Percentiles rank a stretch among this genome's conserved stretches.
These are phyloP conservation scores for Biscogniauxia marginata DNA, from an alignment of 2,329 filamentous ascomycete genomes.

Conservation along the genomic window DNA sequence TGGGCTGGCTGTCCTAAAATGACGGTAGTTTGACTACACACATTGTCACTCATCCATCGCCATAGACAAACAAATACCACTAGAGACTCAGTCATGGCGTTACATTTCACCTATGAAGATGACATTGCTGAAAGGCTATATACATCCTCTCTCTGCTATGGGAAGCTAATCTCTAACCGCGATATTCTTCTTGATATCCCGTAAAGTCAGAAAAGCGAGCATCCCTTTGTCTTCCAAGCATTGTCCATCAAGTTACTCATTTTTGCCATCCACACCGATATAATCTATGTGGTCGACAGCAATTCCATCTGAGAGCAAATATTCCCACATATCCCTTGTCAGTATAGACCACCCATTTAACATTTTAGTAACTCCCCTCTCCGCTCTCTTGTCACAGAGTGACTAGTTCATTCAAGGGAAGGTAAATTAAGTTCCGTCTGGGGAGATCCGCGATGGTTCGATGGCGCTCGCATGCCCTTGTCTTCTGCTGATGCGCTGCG, in stretches of 20 bases:
- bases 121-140: constrained; percentile 17
- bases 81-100: constrained; percentile 6
- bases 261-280: constrained; percentile 6
- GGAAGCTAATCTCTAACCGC: constrained; percentile 13
- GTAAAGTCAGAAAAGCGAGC: constrained; percentile 8
- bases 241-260: not conserved
- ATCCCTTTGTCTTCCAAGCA: not conserved
- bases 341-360: constrained; percentile 3
- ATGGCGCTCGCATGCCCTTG: constrained; percentile 18
- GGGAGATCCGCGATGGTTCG: constrained; percentile 10
- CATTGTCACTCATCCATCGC: too few relatives aligned
- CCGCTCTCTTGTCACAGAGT: not conserved
- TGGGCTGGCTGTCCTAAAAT: too few relatives aligned
- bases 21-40: too few relatives aligned
- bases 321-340: constrained; percentile 1
- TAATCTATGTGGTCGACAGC: constrained; percentile 7
- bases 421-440: constrained; percentile 21
- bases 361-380: not conserved
- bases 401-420: constrained; percentile 24
- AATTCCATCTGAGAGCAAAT: constrained; percentile 5
- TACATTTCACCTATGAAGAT: constrained; percentile 19
- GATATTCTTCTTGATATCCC: constrained; percentile 20
- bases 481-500: constrained; percentile 28
- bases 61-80: constrained; percentile 1
- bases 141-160: constrained; percentile 14